Conservation (phyloP, 371 early-diverging fungal species). For the Rhizopus sp. region DNA sequence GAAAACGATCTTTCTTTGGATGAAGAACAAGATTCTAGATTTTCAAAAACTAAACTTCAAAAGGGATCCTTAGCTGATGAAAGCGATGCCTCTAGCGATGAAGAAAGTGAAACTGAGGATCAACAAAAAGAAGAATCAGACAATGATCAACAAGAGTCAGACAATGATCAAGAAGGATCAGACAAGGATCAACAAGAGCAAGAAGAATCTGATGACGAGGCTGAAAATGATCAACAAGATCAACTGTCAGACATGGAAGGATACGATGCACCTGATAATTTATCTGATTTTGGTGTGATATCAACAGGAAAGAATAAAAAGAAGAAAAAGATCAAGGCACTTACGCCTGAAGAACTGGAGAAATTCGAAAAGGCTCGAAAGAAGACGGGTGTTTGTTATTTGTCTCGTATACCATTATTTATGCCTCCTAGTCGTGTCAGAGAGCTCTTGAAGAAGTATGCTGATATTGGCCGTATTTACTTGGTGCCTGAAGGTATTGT, state of each 20-base stretch:
- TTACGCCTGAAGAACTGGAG: conserved; percentile 70
- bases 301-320: conserved; percentile 26
- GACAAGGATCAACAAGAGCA: conserved; percentile 32
- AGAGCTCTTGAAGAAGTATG: conserved; percentile 70
- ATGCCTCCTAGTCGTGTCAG: conserved; percentile 87
- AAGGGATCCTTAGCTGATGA: conserved; percentile 27
- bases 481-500: conserved; percentile 78
- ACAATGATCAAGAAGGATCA: conserved; percentile 28
- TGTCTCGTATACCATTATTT: conserved; percentile 89
- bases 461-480: conserved; percentile 84
- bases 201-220: conserved; percentile 33
- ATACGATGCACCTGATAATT: conserved; percentile 20
- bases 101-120: conserved; percentile 30
- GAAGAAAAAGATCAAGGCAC: conserved; percentile 58
- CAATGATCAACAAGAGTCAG: conserved; percentile 18
- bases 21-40: conserved; percentile 36
- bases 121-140: conserved; percentile 29
- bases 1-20: conserved; percentile 14
- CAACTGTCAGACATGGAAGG: conserved; percentile 18
- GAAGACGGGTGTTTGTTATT: conserved; percentile 86
- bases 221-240: conserved; percentile 23
- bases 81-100: conserved; percentile 30
- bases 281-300: conserved; percentile 11
- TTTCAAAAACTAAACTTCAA: conserved; percentile 27
- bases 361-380: conserved; percentile 73